Percentiles rank a stretch among this genome's conserved stretches.
Evolutionary conservation across 169 alveolate genomes (phyloP).

Genomic region (Plasmodium reichenowi): DNA sequence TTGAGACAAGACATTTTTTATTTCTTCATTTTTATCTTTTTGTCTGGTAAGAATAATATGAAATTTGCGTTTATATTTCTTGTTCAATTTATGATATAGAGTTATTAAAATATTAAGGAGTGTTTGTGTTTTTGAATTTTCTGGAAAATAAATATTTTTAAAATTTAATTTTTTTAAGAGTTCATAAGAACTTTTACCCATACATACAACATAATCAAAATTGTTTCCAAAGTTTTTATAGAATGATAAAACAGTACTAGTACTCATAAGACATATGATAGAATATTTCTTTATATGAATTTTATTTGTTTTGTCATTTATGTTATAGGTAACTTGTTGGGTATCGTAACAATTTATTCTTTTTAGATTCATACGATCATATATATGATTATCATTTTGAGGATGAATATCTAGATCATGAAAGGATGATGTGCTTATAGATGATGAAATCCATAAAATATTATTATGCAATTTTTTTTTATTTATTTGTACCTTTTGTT

Average conservation of each 20-base stretch:
- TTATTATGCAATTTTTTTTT: background rate
- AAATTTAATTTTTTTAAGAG: slow-evolving; percentile 54
- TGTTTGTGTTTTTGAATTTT: slow-evolving; percentile 36
- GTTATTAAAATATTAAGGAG: slow-evolving; percentile 28
- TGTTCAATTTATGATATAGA: slow-evolving; percentile 13
- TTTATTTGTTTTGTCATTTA: background rate
- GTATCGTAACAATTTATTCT: slow-evolving; percentile 62
- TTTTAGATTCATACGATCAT: background rate
- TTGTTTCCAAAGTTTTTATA: slow-evolving; percentile 54
- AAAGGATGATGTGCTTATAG: slow-evolving; percentile 40
- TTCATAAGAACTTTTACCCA: slow-evolving; percentile 40
- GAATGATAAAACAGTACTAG: slow-evolving; percentile 44
- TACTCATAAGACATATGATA: slow-evolving; percentile 61
- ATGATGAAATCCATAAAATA: slow-evolving; percentile 43
- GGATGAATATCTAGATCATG: background rate
- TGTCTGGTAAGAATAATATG: slow-evolving; percentile 37
- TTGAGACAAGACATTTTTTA: slow-evolving; percentile 9
- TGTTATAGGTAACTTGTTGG: slow-evolving; percentile 10
- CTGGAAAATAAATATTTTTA: slow-evolving; percentile 42
- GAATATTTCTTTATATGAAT: slow-evolving; percentile 13
- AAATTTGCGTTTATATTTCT: background rate
- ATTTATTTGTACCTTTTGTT: too few relatives aligned
- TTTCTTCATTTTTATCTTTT: slow-evolving; percentile 40
- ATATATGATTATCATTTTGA: background rate
- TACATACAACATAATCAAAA: slow-evolving; percentile 37